Percentiles rank a stretch among this genome's conserved stretches.
These are phyloP conservation scores for Parathielavia appendiculata DNA, from an alignment of 495 filamentous ascomycete species.

Conservation along the genomic window DNA sequence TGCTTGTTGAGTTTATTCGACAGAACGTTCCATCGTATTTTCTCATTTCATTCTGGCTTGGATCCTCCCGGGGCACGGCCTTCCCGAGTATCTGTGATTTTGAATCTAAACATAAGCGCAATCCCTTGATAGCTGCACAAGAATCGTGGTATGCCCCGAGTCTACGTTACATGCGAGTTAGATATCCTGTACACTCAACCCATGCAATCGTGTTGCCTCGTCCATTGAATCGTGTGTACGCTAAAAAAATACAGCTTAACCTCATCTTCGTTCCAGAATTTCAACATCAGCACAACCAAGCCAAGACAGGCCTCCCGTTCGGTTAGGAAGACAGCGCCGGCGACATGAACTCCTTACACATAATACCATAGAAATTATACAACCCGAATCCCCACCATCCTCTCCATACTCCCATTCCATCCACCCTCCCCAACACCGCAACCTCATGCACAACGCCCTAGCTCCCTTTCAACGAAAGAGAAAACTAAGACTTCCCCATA, in stretches of 20 bases:
- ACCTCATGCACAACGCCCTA: background rate
- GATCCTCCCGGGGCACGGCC: too few relatives aligned
- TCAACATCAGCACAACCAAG: background rate
- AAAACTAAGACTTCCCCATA: constrained; percentile 56
- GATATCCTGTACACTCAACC: background rate
- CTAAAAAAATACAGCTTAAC: constrained; percentile 2
- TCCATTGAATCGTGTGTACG: constrained; percentile 3
- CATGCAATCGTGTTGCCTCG: background rate
- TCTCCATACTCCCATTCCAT: background rate
- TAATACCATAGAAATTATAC: background rate
- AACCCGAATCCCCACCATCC: background rate
- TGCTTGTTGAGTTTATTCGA: too few relatives aligned
- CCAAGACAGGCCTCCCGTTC: background rate
- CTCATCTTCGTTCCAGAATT: background rate
- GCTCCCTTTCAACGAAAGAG: background rate
- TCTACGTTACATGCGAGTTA: too few relatives aligned
- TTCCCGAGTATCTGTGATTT: too few relatives aligned
- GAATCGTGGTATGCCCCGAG: too few relatives aligned
- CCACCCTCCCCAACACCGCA: background rate
- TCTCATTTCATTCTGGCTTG: too few relatives aligned
- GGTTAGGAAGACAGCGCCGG: background rate
- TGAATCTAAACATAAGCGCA: too few relatives aligned
- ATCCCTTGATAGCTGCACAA: too few relatives aligned
- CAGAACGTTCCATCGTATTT: too few relatives aligned
- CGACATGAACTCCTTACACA: background rate